Evolutionary conservation across 2,329 filamentous ascomycete species (phyloP), one percentile per base, ranked within the genome.

Genomic region (Penicillium sp.): DNA sequence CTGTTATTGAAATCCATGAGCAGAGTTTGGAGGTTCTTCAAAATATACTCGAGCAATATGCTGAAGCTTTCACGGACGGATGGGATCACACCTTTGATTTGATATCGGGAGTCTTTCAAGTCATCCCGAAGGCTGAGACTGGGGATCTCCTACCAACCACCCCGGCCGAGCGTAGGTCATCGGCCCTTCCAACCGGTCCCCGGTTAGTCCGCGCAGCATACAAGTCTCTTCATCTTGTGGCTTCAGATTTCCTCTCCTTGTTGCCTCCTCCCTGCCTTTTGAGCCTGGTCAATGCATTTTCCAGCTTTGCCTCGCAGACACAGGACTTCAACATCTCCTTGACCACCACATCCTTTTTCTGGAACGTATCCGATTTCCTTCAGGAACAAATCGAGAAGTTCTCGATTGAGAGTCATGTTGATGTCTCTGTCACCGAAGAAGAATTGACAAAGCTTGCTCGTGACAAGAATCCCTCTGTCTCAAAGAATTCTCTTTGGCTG

Each of bases 291-390:
- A 88, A 95, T 74, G 90, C 92, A 10, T 81, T 99, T 21, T 90
- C 90, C 65, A 87, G 88, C 59, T 99, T 97, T 71, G 91, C 90
- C 62, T 87, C 86, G 0, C 94, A 99, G 70, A 82, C 87, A 58
- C 89, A 95, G 60, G 94, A 99, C 66, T 80, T 99, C 34, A 99
- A 99, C 62, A 95, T 97, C 65, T 93, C 93, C 0, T 78, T 99
- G 24, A 97, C 94, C 31, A 94, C 92, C 1, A 89, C 96, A 8
- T 96, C 93, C 0, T 94, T 95, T 67, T 95, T 96, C 70, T 96
- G 92, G 90, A 92, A 93, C 49, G 82, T 96, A 7, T 96, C 93
- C 0, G 92, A 96, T 70, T 94, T 92, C 58, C 78, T 97, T 18
- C 80, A 83, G 51, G 72, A 73, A 7, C 75, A 77, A 34, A 76